Conservation (phyloP, 306 rosid genomes). For the Castanopsis chinensis region DNA sequence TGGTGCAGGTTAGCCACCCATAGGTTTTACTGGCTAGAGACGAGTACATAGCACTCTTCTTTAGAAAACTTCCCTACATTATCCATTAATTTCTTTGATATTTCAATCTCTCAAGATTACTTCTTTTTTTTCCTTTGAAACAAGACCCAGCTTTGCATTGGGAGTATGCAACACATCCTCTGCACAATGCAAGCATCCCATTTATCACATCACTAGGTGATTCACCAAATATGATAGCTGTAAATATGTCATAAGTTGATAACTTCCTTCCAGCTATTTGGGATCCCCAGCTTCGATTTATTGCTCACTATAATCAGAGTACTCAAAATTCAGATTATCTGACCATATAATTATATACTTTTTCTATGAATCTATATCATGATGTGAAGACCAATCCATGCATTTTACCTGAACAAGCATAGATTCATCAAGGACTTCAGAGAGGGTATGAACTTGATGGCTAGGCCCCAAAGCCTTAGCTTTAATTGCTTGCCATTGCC, state of each 20-base stretch:
- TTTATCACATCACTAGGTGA: not conserved
- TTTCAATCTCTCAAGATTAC: not conserved
- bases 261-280: not conserved
- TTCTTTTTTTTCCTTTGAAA: not conserved
- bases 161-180: not conserved
- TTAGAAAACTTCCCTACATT: too few species aligned
- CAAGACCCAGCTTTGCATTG: not conserved
- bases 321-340: not conserved
- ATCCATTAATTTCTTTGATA: not conserved
- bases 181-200: not conserved
- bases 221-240: not conserved
- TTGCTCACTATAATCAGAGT: not conserved
- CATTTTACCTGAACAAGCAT: slow-evolving; percentile 89
- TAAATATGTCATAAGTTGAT: not conserved
- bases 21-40: too few species aligned
- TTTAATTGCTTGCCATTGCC: slow-evolving; percentile 87
- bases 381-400: slow-evolving; percentile 17
- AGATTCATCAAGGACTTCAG: slow-evolving; percentile 78
- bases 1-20: too few species aligned
- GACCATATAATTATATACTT: not conserved
- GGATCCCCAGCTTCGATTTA: not conserved
- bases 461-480: slow-evolving; percentile 94
- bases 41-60: too few species aligned
- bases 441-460: slow-evolving; percentile 61
- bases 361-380: not conserved